Conservation (phyloP, 2,329 filamentous ascomycete species). For the Escovopsis weberi region DNA sequence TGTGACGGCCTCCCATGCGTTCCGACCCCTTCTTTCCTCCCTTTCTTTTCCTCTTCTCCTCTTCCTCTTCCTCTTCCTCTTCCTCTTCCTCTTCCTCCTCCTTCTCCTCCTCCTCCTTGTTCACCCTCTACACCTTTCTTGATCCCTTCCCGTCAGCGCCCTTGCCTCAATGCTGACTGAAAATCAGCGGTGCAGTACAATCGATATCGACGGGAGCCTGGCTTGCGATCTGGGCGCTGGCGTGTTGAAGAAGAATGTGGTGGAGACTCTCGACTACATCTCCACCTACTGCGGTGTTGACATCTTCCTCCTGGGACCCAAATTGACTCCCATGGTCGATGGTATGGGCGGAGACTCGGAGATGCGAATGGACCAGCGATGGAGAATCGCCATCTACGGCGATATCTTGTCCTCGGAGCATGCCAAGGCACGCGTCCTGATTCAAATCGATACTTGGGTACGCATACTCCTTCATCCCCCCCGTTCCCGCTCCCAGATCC, state of each 20-base stretch:
- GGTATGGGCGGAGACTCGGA: conserved; percentile 64
- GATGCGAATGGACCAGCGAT: conserved; percentile 76
- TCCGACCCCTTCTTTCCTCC: neutral
- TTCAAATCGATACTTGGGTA: conserved; percentile 94
- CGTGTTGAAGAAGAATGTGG: conserved; percentile 59
- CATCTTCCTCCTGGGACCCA: conserved; percentile 88
- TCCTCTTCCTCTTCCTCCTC: too few relatives aligned
- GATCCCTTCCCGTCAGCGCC: too few relatives aligned
- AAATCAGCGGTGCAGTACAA: conserved; percentile 69
- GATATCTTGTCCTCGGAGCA: conserved; percentile 93
- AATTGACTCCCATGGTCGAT: conserved; percentile 64
- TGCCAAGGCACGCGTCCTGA: conserved; percentile 87
- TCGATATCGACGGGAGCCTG: conserved; percentile 84
- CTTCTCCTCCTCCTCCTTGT: too few relatives aligned
- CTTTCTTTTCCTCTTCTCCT: too few relatives aligned
- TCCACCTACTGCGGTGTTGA: conserved; percentile 85
- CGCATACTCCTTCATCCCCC: conserved; percentile 1
- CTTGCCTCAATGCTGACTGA: neutral
- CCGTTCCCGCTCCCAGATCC: neutral
- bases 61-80: too few relatives aligned
- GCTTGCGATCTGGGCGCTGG: conserved; percentile 60
- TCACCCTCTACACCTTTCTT: too few relatives aligned
- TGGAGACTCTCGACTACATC: conserved; percentile 75
- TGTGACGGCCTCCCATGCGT: conserved; percentile 19
- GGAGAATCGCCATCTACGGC: conserved; percentile 86